Percentiles rank a stretch among this genome's conserved stretches.
Evolutionary conservation across 176 grass and related monocot species (phyloP).

Genomic region (Coix lacrymajobi): DNA sequence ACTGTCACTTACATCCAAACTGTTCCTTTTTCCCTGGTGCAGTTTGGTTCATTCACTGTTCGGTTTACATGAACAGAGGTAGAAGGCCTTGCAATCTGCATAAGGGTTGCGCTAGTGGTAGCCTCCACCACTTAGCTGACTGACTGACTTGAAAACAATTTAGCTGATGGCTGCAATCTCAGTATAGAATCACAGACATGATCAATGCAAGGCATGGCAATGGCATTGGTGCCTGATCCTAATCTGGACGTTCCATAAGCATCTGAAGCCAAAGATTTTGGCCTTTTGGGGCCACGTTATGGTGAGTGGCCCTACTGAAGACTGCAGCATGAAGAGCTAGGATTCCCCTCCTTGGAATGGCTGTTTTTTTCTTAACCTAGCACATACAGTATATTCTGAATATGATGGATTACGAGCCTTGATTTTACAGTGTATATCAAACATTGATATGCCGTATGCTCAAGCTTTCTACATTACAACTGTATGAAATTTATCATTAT

Average conservation of each 20-base stretch:
- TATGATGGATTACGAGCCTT: neutral
- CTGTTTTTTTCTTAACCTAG: neutral
- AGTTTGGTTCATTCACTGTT: neutral
- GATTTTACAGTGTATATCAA: neutral
- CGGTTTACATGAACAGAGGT: neutral
- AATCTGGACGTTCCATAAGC: neutral
- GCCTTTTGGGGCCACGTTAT: neutral
- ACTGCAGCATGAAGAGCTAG: neutral
- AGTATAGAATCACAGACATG: neutral
- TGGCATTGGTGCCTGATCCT: neutral
- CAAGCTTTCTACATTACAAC: neutral
- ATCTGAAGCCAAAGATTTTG: slow-evolving; percentile 3
- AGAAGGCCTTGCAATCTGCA: neutral
- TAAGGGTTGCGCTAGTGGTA: too few relatives aligned
- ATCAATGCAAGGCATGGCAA: neutral
- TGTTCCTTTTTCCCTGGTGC: neutral
- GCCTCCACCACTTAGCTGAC: neutral
- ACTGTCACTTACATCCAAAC: neutral
- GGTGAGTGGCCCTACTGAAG: neutral
- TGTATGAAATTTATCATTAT: neutral
- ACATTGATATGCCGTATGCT: neutral
- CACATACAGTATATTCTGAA: neutral
- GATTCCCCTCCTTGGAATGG: neutral
- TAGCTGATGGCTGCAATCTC: neutral
- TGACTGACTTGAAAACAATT: neutral